Conservation (phyloP, 352 stramenopile species). For the Elongisporangium anandrum region DNA sequence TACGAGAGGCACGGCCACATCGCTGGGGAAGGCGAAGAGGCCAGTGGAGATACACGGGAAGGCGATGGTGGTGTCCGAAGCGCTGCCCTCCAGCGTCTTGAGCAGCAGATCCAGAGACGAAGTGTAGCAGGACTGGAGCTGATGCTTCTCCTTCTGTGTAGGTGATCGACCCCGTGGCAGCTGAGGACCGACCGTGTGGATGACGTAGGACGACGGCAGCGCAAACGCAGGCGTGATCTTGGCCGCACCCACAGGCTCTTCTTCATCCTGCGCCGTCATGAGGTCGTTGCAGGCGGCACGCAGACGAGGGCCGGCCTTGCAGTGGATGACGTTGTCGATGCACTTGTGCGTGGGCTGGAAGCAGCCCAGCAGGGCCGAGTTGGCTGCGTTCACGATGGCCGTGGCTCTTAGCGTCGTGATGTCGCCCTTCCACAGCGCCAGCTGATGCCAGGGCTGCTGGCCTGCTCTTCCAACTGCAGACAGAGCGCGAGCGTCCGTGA, state of each 20-base stretch:
- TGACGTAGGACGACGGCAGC: slow-evolving; percentile 41
- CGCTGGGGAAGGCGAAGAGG: slow-evolving; percentile 60
- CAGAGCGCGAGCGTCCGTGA: slow-evolving; percentile 16
- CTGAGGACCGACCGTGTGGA: slow-evolving; percentile 63
- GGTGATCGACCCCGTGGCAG: slow-evolving; percentile 22
- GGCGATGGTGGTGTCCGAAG: slow-evolving; percentile 17
- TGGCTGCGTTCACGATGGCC: slow-evolving; percentile 67
- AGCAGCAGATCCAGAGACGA: slow-evolving; percentile 41
- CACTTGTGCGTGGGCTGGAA: slow-evolving; percentile 67
- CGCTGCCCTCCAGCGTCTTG: slow-evolving; percentile 11
- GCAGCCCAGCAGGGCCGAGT: slow-evolving; percentile 57
- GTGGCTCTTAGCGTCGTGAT: slow-evolving; percentile 57
- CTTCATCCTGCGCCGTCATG: slow-evolving; percentile 28
- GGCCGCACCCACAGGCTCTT: slow-evolving; percentile 35
- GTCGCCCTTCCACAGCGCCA: slow-evolving; percentile 60
- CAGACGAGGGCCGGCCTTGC: slow-evolving; percentile 46
- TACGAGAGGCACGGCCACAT: slow-evolving; percentile 39
- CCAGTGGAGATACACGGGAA: slow-evolving; percentile 71
- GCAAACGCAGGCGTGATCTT: slow-evolving; percentile 58
- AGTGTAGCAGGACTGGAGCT: slow-evolving; percentile 48
- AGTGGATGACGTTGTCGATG: slow-evolving; percentile 78
- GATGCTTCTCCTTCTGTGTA: slow-evolving; percentile 15
- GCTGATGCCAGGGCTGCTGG: slow-evolving; percentile 19
- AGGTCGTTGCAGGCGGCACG: slow-evolving; percentile 47
- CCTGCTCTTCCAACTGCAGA: slow-evolving; percentile 5